Conservation (phyloP, 2,329 filamentous ascomycete species). For the Nothopassalora personata region DNA sequence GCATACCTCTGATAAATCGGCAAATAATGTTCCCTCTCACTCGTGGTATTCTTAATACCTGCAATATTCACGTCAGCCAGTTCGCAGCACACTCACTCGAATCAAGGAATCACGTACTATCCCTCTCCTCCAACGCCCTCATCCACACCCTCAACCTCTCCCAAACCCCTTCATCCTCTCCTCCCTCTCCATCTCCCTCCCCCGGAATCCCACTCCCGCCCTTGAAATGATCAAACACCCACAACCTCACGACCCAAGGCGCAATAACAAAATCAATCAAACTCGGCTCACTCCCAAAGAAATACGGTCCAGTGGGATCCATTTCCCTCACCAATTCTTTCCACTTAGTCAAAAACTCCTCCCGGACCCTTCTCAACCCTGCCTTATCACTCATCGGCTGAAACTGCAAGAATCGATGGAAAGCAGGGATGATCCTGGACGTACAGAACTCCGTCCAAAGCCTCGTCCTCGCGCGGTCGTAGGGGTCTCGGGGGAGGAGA, state of each 20-base stretch:
- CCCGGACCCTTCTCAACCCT: slow-evolving; percentile 48
- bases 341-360: slow-evolving; percentile 55
- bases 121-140: slow-evolving; percentile 51
- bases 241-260: slow-evolving; percentile 64
- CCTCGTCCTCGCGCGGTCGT: slow-evolving; percentile 56
- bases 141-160: slow-evolving; percentile 61
- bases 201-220: slow-evolving; percentile 46
- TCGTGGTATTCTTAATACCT: slow-evolving; percentile 64
- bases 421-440: slow-evolving; percentile 61
- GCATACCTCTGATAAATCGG: slow-evolving; percentile 56
- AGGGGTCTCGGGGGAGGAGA: slow-evolving; percentile 57
- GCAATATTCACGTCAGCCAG: slow-evolving; percentile 22
- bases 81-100: too few species aligned
- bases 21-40: slow-evolving; percentile 61
- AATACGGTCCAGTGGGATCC: slow-evolving; percentile 59
- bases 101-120: too few species aligned
- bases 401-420: slow-evolving; percentile 56
- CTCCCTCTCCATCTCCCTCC: slow-evolving; percentile 43
- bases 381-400: slow-evolving; percentile 38
- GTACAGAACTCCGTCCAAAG: slow-evolving; percentile 72
- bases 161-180: slow-evolving; percentile 56
- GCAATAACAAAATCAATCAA: slow-evolving; percentile 66
- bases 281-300: slow-evolving; percentile 58
- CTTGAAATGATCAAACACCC: slow-evolving; percentile 72
- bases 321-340: slow-evolving; percentile 59